Evolutionary conservation across 2,329 filamentous ascomycete genomes (phyloP).

Genomic region (Arthrobotrys megalospora): DNA sequence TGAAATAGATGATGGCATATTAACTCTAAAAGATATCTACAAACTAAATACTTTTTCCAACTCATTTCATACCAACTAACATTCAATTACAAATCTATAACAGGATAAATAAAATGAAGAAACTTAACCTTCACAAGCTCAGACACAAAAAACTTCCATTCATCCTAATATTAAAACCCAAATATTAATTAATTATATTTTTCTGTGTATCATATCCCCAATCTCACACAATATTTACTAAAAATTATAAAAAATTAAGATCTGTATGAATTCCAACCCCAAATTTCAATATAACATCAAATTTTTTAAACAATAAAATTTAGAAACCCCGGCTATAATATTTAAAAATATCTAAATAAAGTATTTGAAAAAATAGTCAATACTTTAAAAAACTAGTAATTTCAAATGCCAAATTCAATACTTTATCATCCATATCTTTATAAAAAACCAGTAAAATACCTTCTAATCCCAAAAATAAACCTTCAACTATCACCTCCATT

Average conservation of each 20-base stretch:
- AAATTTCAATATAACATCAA: not conserved
- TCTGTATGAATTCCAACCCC: not conserved
- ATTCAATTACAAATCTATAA: not conserved
- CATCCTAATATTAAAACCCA: too few species aligned
- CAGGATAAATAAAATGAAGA: not conserved
- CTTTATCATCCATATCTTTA: not conserved
- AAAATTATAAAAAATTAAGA: not conserved
- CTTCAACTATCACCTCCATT: not conserved
- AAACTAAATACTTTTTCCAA: not conserved
- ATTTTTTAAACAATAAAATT: not conserved
- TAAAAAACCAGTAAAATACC: not conserved
- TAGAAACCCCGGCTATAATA: not conserved
- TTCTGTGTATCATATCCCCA: too few species aligned
- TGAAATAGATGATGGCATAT: too few species aligned
- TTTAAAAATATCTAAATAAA: not conserved
- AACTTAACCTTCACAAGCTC: not conserved
- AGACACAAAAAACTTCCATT: not conserved
- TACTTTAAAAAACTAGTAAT: not conserved
- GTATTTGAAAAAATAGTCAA: not conserved
- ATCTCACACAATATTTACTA: too few species aligned
- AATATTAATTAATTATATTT: not conserved
- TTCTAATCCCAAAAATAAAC: not conserved
- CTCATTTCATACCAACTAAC: not conserved
- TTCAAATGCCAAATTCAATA: not conserved
- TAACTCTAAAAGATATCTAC: too few species aligned